Evolutionary conservation across 2,329 filamentous ascomycete genomes (phyloP).

Genomic region (Zymoseptoria brevis): DNA sequence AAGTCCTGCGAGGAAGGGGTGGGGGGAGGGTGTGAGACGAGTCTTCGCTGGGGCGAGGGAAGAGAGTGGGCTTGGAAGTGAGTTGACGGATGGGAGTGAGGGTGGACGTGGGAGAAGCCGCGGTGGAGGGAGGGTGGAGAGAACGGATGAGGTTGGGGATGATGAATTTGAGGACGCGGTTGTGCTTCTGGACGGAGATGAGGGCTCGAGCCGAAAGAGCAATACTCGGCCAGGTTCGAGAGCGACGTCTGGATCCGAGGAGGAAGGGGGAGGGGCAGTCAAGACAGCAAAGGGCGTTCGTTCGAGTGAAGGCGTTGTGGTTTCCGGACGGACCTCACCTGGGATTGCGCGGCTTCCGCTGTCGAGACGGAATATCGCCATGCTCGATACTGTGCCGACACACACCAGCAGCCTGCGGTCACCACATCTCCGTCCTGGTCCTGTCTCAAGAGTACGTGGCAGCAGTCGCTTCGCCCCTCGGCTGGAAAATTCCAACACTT

Average conservation of each 20-base stretch:
- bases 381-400: not conserved
- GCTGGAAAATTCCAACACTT: not conserved
- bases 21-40: not conserved
- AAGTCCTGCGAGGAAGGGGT: not conserved
- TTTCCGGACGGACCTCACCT: not conserved
- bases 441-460: not conserved
- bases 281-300: not conserved
- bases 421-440: not conserved
- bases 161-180: not conserved
- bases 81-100: not conserved
- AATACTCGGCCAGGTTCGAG: too few species aligned
- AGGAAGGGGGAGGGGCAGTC: not conserved
- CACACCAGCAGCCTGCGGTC: not conserved
- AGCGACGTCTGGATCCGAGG: not conserved
- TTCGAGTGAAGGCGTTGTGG: not conserved
- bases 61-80: too few species aligned
- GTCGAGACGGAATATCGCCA: not conserved
- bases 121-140: not conserved
- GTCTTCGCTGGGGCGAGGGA: not conserved
- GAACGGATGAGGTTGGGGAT: not conserved
- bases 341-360: not conserved
- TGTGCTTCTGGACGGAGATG: not conserved
- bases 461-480: not conserved
- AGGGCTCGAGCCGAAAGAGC: too few species aligned
- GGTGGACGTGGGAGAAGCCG: not conserved